phyloP scores from a whole-genome alignment of 805 yeast genomes.

The Monosporozyma servazzii region DNA sequence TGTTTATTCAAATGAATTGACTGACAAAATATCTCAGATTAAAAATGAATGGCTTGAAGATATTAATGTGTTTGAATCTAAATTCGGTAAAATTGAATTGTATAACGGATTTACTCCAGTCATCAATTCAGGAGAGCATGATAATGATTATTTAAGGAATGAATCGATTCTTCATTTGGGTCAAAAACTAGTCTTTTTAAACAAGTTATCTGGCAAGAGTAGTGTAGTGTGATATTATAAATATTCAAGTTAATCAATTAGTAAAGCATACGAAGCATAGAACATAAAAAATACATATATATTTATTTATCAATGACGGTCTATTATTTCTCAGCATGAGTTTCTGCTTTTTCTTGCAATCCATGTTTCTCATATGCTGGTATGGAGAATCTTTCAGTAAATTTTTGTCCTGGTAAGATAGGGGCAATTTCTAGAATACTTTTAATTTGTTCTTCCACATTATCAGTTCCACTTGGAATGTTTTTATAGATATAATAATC shows the following conservation, averaged over 20 bases:
- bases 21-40: background rate
- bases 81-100: slow-evolving; percentile 4
- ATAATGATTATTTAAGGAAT: slow-evolving; percentile 6
- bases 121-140: slow-evolving; percentile 3
- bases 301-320: background rate
- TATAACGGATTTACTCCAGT: slow-evolving; percentile 8
- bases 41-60: slow-evolving; percentile 13
- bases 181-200: slow-evolving; percentile 7
- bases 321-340: background rate
- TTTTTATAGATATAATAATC: slow-evolving; percentile 62
- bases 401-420: slow-evolving; percentile 71
- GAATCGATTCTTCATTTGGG: slow-evolving; percentile 8
- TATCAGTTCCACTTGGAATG: slow-evolving; percentile 39
- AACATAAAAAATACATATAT: background rate
- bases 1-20: background rate
- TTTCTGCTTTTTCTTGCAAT: slow-evolving; percentile 12
- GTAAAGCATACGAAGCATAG: background rate
- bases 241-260: background rate
- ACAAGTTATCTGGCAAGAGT: background rate
- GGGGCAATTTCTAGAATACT: slow-evolving; percentile 63
- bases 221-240: background rate
- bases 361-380: slow-evolving; percentile 55
- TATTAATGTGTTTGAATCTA: slow-evolving; percentile 9
- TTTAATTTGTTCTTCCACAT: slow-evolving; percentile 44
- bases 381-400: slow-evolving; percentile 52